Evolutionary conservation across 2,329 filamentous ascomycete species (phyloP), one percentile per base, ranked within the genome.

Genomic region (Hymenoscyphus linearis): DNA sequence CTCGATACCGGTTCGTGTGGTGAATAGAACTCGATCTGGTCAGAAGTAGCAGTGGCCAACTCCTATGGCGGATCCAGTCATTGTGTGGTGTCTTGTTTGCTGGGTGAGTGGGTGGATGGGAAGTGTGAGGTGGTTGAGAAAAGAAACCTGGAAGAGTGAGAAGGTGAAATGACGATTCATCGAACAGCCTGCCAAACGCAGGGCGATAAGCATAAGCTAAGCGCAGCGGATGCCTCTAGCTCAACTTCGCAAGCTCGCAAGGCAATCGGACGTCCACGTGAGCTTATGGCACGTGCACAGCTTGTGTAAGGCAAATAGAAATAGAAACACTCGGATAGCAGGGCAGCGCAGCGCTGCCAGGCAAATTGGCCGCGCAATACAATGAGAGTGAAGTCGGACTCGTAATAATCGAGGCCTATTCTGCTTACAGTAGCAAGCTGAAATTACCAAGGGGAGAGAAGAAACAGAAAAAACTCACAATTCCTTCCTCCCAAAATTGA

Each of bases 391-490:
- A 44, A 53, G 5, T 61, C 59, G 6, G 34, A 53, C 2, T 61
- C 59, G 47, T 58, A 60, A 60, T 34, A 55, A 12, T 50, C 25
- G 44, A 3, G 35, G 25, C 16, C 25, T 52, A 16, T n/a, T 26
- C 26, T 50, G 35, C n/a, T 59, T 13, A 40, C 26, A 27, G 55
- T 37, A 56, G 57, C 60, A 61, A 44, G 16, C 22, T 53, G 13
- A 50, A 25, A 9, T 5, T 10, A 25, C 44, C 44, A 22, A 25
- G 9, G 44, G 44, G 4, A 22, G 4, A 50, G 22, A 25, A 50
- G 22, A 10, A 25, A 2, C 16, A 18, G 7, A 7, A 9, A 4
- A 18, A 44, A n/a, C 22, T n/a, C 2, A 5, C 37, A 40, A 47
- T 18, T 18, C n/a, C 40, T 18, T 50, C 5, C 44, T 50, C 18